These are phyloP conservation scores for Solanum appendiculatum DNA, from an alignment of 257 asterid genomes.

Conservation along the genomic window DNA sequence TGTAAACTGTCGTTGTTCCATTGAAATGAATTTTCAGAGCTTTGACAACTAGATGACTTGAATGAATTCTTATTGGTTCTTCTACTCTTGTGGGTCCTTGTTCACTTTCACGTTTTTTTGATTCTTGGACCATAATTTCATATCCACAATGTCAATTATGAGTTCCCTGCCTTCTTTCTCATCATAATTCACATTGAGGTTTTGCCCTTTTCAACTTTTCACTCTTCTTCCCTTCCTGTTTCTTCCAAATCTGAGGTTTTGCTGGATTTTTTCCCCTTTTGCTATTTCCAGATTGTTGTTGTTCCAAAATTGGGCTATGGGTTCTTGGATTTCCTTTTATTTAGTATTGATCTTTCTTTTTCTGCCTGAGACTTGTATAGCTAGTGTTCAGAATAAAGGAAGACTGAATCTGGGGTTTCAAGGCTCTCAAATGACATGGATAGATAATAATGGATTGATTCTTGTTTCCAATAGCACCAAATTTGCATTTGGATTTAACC, in stretches of 20 bases:
- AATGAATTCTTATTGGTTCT: not conserved
- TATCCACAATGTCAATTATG: conserved; percentile 3
- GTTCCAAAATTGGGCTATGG: conserved; percentile 14
- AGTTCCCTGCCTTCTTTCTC: not conserved
- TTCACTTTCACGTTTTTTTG: not conserved
- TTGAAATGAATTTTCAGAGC: not conserved
- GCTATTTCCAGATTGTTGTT: not conserved
- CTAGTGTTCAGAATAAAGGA: conserved; percentile 58
- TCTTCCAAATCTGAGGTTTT: not conserved
- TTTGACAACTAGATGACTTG: not conserved
- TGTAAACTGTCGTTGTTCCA: not conserved
- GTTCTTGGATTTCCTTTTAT: conserved; percentile 23
- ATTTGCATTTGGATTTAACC: conserved; percentile 63
- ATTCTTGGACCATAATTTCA: conserved; percentile 4
- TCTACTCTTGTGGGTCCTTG: not conserved
- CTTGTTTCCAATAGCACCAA: conserved; percentile 59
- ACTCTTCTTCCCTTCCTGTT: no score
- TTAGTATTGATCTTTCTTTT: conserved; percentile 11
- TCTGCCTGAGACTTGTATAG: conserved; percentile 24
- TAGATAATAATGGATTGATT: conserved; percentile 69
- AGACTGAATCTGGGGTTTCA: conserved; percentile 50
- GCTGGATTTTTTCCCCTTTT: no score
- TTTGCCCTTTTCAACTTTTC: not conserved
- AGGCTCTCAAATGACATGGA: conserved; percentile 63
- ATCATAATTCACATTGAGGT: not conserved